Evolutionary conservation across 2,329 filamentous ascomycete genomes (phyloP).

Genomic region (Atkinsonella hypoxylon): DNA sequence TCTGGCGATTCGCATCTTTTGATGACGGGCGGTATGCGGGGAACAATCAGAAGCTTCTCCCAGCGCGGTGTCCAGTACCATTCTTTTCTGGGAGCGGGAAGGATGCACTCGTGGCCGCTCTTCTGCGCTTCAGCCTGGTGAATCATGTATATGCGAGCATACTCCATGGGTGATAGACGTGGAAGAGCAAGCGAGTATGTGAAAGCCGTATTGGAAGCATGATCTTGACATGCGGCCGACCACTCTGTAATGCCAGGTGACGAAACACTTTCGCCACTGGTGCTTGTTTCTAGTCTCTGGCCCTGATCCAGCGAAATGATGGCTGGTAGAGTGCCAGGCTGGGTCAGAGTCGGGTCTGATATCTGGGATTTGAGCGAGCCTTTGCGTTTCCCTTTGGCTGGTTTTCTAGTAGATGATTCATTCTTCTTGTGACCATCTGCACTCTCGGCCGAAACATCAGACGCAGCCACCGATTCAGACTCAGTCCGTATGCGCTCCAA

Average conservation of each 20-base stretch:
- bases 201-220: not conserved
- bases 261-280: not conserved
- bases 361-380: constrained; percentile 13
- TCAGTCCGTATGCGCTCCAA: constrained; percentile 16
- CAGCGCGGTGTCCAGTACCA: constrained; percentile 24
- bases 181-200: constrained; percentile 9
- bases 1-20: constrained; percentile 8
- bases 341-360: constrained; percentile 12
- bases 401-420: not conserved
- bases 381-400: constrained; percentile 7
- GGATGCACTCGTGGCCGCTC: constrained; percentile 14
- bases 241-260: not conserved
- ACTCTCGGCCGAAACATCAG: not conserved
- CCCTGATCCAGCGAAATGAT: not conserved
- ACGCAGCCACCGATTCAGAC: constrained; percentile 7
- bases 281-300: not conserved
- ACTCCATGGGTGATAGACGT: constrained; percentile 29
- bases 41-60: constrained; percentile 27
- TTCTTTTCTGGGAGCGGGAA: constrained; percentile 17
- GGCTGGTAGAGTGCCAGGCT: not conserved
- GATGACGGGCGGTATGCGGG: constrained; percentile 18
- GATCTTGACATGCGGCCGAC: not conserved
- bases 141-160: constrained; percentile 23
- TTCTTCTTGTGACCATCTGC: not conserved
- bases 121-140: constrained; percentile 18